Evolutionary conservation across 495 filamentous ascomycete genomes (phyloP).

Genomic region (Penicillium riverlandense): DNA sequence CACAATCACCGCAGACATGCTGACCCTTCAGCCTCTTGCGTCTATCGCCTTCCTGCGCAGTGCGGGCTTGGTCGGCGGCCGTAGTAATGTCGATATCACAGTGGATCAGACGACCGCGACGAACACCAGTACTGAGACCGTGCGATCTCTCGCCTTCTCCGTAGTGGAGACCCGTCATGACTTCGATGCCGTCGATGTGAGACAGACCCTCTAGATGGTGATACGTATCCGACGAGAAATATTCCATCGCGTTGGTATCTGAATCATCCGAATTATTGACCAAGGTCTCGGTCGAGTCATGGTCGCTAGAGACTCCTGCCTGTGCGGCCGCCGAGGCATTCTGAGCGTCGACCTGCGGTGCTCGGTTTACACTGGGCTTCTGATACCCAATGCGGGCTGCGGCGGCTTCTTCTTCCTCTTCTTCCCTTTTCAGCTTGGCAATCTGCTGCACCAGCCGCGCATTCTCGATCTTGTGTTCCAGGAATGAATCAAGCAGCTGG

Average conservation of each 20-base stretch:
- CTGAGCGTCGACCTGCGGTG: not conserved
- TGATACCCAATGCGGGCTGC: constrained; percentile 10
- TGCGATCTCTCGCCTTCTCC: constrained; percentile 82
- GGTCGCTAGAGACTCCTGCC: constrained; percentile 13
- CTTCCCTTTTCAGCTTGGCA: constrained; percentile 76
- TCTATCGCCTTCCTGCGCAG: constrained; percentile 57
- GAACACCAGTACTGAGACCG: constrained; percentile 81
- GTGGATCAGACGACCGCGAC: constrained; percentile 70
- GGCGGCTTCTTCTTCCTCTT: constrained; percentile 73
- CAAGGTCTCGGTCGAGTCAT: constrained; percentile 42
- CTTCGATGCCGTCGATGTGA: constrained; percentile 84
- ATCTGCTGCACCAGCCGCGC: constrained; percentile 80
- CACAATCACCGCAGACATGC: constrained; percentile 95
- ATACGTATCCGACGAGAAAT: constrained; percentile 73
- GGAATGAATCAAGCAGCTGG: constrained; percentile 78
- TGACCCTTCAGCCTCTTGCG: constrained; percentile 94
- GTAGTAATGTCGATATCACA: constrained; percentile 84
- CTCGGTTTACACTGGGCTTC: constrained; percentile 2
- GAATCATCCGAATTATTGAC: constrained; percentile 63
- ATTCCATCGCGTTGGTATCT: constrained; percentile 57
- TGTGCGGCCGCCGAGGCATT: not conserved
- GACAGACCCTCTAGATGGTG: constrained; percentile 65
- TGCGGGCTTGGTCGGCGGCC: constrained; percentile 52
- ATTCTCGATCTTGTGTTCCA: constrained; percentile 98
- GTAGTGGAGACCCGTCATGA: constrained; percentile 85